Percentiles rank a stretch among this genome's conserved stretches.
phyloP scores from a whole-genome alignment of 495 filamentous ascomycete genomes.

The Bryoglossum gracile region DNA sequence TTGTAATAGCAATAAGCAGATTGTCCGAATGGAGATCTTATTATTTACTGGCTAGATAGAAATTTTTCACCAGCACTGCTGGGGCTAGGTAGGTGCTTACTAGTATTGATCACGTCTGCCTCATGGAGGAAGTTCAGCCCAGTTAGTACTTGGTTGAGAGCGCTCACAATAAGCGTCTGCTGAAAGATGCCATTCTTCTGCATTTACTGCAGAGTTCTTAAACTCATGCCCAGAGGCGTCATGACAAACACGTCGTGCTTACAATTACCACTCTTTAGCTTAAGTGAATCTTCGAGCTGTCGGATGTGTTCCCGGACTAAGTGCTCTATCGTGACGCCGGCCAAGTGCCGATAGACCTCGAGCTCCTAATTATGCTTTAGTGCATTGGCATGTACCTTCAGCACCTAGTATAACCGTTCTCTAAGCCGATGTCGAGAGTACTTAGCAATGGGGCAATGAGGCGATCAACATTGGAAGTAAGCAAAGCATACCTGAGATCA shows the following conservation, averaged over 20 bases:
- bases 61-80: not conserved
- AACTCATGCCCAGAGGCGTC: constrained; percentile 15
- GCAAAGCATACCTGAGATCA: constrained; percentile 13
- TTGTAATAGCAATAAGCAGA: constrained; percentile 9
- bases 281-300: constrained; percentile 14
- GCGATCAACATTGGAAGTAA: constrained; percentile 2
- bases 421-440: constrained; percentile 10
- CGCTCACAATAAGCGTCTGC: not conserved
- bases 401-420: constrained; percentile 13
- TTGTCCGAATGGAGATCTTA: constrained; percentile 11
- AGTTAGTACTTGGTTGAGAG: constrained; percentile 8
- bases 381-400: constrained; percentile 18
- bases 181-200: constrained; percentile 1
- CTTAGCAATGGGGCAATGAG: constrained; percentile 3
- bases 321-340: constrained; percentile 3
- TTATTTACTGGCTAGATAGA: constrained; percentile 1
- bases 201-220: constrained; percentile 8
- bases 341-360: constrained; percentile 14
- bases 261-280: constrained; percentile 10
- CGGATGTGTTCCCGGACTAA: constrained; percentile 1
- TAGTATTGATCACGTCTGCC: constrained; percentile 14
- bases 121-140: constrained; percentile 15
- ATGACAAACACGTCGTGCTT: constrained; percentile 16
- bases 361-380: constrained; percentile 16
- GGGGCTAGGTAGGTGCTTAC: constrained; percentile 6